phyloP scores from a whole-genome alignment of 2,329 filamentous ascomycete genomes.

The Sarocladium brachiariae region DNA sequence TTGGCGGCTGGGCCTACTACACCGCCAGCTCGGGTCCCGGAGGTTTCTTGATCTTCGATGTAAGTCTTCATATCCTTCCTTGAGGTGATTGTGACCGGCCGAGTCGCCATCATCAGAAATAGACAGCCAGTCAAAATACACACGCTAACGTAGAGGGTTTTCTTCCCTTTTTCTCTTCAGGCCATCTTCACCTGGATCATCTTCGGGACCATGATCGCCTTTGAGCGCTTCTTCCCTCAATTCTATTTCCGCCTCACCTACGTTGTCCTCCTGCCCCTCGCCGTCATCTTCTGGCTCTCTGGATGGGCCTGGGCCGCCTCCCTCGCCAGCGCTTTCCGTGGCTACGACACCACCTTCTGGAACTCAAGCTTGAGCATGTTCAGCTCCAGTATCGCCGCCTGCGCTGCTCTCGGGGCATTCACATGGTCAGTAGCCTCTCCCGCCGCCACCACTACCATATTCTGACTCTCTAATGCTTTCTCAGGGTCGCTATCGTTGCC shows the following conservation, averaged over 20 bases:
- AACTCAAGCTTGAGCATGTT: conserved; percentile 10
- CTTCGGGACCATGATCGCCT: conserved; percentile 28
- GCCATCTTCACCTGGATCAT: conserved; percentile 33
- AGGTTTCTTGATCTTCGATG: conserved; percentile 40
- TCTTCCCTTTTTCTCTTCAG: too few relatives aligned
- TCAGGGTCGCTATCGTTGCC: conserved; percentile 30
- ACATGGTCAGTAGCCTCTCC: conserved; percentile 25
- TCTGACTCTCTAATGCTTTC: conserved; percentile 1
- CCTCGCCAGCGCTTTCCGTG: conserved; percentile 22
- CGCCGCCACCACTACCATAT: too few relatives aligned
- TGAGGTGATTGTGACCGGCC: too few relatives aligned
- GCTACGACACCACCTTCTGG: conserved; percentile 15
- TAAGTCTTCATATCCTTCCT: conserved; percentile 21
- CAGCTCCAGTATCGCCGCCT: conserved; percentile 29
- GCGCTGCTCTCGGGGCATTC: conserved; percentile 34
- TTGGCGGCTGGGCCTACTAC: conserved; percentile 18
- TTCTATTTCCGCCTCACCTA: conserved; percentile 32
- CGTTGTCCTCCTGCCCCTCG: conserved; percentile 28
- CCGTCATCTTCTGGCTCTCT: conserved; percentile 37
- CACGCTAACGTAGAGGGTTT: too few relatives aligned
- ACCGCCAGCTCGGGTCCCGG: conserved; percentile 25
- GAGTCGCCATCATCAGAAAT: too few relatives aligned
- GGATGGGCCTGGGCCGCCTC: conserved; percentile 36
- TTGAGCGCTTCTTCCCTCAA: conserved; percentile 29
- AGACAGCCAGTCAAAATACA: too few relatives aligned